These are phyloP conservation scores for Ophiostoma sp. DNA, from an alignment of 2,329 filamentous ascomycete species.

Conservation along the genomic window DNA sequence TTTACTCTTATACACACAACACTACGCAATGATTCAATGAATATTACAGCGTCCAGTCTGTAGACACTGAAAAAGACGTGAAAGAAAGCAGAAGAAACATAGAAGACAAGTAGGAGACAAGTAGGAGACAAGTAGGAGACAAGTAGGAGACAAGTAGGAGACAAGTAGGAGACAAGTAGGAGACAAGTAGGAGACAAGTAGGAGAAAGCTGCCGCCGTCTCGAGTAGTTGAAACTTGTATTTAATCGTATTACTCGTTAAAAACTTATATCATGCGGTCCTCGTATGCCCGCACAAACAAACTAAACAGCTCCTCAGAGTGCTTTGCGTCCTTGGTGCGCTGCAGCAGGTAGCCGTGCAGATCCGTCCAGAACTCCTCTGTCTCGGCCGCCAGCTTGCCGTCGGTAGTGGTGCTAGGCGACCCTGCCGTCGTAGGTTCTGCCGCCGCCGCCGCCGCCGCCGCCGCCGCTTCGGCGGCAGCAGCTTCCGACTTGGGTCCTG, in stretches of 20 bases:
- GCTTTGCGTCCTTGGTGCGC: constrained; percentile 64
- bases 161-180: no score
- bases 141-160: no score
- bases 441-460: constrained; percentile 32
- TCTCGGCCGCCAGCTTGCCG: constrained; percentile 36
- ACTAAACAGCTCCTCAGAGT: constrained; percentile 58
- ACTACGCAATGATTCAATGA: constrained; percentile 1
- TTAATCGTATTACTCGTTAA: not conserved
- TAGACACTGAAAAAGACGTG: not conserved
- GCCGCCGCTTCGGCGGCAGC: constrained; percentile 39
- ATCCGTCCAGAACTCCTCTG: constrained; percentile 80
- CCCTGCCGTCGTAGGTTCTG: not conserved
- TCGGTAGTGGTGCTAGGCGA: constrained; percentile 38
- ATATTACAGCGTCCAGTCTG: not conserved
- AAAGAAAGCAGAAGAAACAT: no score
- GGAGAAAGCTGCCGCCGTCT: no score
- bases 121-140: no score
- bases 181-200: no score
- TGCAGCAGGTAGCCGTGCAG: constrained; percentile 74
- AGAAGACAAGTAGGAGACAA: no score
- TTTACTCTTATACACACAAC: not conserved
- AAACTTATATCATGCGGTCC: constrained; percentile 30
- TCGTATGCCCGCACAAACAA: constrained; percentile 71
- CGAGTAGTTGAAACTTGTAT: not conserved
- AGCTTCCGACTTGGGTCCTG: constrained; percentile 19